Conservation (phyloP, 2,329 filamentous ascomycete genomes). For the Aspergillus sojae region DNA sequence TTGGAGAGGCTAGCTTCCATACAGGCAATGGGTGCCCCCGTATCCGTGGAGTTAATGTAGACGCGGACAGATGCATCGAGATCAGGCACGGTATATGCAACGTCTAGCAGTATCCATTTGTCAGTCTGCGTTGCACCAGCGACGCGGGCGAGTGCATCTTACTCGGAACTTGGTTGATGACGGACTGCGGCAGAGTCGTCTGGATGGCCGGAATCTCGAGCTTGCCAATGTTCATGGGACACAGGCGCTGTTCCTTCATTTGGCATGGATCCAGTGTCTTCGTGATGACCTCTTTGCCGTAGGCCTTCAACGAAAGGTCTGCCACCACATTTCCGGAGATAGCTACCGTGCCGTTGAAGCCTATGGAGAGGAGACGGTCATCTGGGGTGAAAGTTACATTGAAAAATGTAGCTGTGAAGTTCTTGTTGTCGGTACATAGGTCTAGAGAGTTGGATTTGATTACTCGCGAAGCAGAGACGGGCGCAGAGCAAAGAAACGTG, state of each 20-base stretch:
- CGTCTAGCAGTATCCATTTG: constrained; percentile 51
- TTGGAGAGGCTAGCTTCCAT: constrained; percentile 87
- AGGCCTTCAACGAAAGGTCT: constrained; percentile 74
- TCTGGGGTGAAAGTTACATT: constrained; percentile 68
- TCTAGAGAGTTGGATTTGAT: constrained; percentile 55
- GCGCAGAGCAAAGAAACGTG: neutral
- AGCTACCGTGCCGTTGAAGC: constrained; percentile 79
- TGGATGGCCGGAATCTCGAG: constrained; percentile 72
- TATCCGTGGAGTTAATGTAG: constrained; percentile 72
- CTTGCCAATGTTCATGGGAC: constrained; percentile 84
- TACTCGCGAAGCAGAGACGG: neutral
- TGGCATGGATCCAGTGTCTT: constrained; percentile 74
- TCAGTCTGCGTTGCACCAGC: neutral
- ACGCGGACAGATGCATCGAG: constrained; percentile 82
- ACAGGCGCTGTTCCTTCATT: constrained; percentile 70
- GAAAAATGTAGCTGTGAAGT: constrained; percentile 86
- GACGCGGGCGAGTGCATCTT: constrained; percentile 24
- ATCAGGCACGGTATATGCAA: constrained; percentile 87
- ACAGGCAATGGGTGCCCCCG: constrained; percentile 71
- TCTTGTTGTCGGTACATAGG: constrained; percentile 79
- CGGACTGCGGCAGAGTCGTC: constrained; percentile 58
- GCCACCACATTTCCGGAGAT: constrained; percentile 81
- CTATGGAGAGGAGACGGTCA: constrained; percentile 72
- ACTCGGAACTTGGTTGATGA: constrained; percentile 69
- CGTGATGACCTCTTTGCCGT: constrained; percentile 73